Percentiles rank a stretch among this genome's conserved stretches.
Evolutionary conservation across 2,329 filamentous ascomycete genomes (phyloP).

Genomic region (Elsinoe fawcettii): DNA sequence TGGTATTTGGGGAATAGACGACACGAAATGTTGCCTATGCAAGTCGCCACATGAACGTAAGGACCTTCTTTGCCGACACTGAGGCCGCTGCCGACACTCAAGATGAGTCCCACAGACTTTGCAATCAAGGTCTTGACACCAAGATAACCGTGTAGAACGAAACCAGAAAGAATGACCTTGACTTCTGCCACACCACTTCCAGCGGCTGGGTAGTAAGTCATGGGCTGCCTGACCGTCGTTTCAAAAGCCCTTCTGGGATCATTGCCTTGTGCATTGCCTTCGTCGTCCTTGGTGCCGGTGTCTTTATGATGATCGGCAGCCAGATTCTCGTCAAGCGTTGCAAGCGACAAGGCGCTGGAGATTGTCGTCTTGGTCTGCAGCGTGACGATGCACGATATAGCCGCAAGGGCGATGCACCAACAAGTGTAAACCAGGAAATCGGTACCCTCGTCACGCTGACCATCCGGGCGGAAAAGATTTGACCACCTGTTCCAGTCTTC

Average conservation of each 20-base stretch:
- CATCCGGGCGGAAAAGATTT: slow-evolving; percentile 46
- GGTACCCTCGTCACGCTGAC: slow-evolving; percentile 49
- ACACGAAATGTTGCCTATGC: slow-evolving; percentile 90
- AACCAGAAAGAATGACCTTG: slow-evolving; percentile 94
- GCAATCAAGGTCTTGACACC: slow-evolving; percentile 78
- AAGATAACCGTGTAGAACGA: slow-evolving; percentile 91
- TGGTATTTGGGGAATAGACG: slow-evolving; percentile 93
- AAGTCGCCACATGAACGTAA: slow-evolving; percentile 95
- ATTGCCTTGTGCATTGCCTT: slow-evolving; percentile 29
- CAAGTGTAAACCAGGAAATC: slow-evolving; percentile 70
- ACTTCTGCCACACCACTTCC: slow-evolving; percentile 96
- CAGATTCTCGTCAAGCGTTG: slow-evolving; percentile 88
- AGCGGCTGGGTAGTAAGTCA: slow-evolving; percentile 92
- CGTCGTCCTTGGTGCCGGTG: slow-evolving; percentile 31
- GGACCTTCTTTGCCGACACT: slow-evolving; percentile 93
- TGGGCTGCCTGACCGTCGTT: slow-evolving; percentile 50
- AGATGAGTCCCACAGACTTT: slow-evolving; percentile 73
- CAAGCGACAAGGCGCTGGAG: slow-evolving; percentile 76
- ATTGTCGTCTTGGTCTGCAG: slow-evolving; percentile 90
- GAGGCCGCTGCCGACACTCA: slow-evolving; percentile 86
- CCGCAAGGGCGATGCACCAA: slow-evolving; percentile 62
- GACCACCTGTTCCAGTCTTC: slow-evolving; percentile 58
- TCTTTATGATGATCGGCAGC: slow-evolving; percentile 52
- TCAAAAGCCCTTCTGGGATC: slow-evolving; percentile 37
- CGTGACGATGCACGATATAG: slow-evolving; percentile 69